Percentiles rank a stretch among this genome's conserved stretches.
Evolutionary conservation across 805 yeast genomes (phyloP).

Genomic region (Citeromyces nyonsensis): DNA sequence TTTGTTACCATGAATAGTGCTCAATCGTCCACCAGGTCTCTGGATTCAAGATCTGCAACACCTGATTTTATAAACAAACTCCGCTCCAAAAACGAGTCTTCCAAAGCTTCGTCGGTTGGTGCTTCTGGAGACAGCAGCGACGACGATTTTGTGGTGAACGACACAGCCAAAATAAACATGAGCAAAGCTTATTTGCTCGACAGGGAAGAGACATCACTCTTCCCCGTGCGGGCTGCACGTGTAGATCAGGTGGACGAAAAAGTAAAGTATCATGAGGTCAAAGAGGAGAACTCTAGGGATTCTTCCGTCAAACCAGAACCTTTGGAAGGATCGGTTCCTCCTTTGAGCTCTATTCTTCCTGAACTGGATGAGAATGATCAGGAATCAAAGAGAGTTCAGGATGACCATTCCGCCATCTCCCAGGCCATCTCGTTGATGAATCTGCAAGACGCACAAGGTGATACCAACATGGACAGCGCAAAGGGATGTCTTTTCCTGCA

Average conservation of each 20-base stretch:
- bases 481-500: slow-evolving; percentile 11
- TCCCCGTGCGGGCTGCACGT: slow-evolving; percentile 61
- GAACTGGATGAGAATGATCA: slow-evolving; percentile 15
- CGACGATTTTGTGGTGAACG: slow-evolving; percentile 10
- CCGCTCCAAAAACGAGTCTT: slow-evolving; percentile 3
- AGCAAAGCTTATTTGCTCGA: slow-evolving; percentile 38
- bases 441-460: slow-evolving; percentile 1
- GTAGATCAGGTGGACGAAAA: slow-evolving; percentile 22
- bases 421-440: slow-evolving; percentile 1
- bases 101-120: slow-evolving; percentile 10
- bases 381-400: slow-evolving; percentile 16
- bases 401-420: slow-evolving; percentile 21
- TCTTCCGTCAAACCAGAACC: slow-evolving; percentile 8
- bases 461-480: neutral
- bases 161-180: slow-evolving; percentile 41
- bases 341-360: slow-evolving; percentile 4
- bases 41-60: slow-evolving; percentile 16
- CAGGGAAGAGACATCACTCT: slow-evolving; percentile 36
- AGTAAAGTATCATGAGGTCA: slow-evolving; percentile 11
- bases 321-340: slow-evolving; percentile 1
- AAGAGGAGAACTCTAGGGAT: slow-evolving; percentile 13
- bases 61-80: slow-evolving; percentile 25
- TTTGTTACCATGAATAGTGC: slow-evolving; percentile 25
- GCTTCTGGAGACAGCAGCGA: slow-evolving; percentile 24
- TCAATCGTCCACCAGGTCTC: slow-evolving; percentile 5